Base-by-base conservation (phyloP, 2,329 filamentous ascomycete genomes). In the Cladosporium oxysporum region DNA sequence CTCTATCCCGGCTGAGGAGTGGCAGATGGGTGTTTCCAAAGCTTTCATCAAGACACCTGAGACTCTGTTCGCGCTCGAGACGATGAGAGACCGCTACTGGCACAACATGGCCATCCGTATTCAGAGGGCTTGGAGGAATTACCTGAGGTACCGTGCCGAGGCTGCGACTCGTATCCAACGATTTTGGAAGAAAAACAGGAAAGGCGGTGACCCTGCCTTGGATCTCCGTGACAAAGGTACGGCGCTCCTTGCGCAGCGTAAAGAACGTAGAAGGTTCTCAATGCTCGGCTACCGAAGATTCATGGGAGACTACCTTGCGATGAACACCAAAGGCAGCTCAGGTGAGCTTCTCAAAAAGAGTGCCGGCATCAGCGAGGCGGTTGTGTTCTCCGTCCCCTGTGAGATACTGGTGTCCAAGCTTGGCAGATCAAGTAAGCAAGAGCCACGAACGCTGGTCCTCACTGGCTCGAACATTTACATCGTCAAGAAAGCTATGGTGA, bases 31-130 rank as follows among this genome's bases (percentile, higher is more conserved):
- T 80, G 91, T 95, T 5, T 94, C 91, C 0, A 99, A 98, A 80
- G 94, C 93, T 4, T 99, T 99, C 75, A 96, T 99, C 82, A 98
- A 99, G 80, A 93, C 95, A 0, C 95, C 95, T 0, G 95, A 99
- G 79, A 99, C 95, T 0, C 82, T 99, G 1, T 99, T 99, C 75
- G 95, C 95, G 2, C 83, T 99, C 12, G 95, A 99, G 79, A 93
- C 96, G 66, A 98, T 99, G 94, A 88, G 95, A 76, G 95, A 99
- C 77, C 86, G 92, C 65, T 99, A 98, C 80, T 98, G 94, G 94
- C 94, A 98, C 79, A 99, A 98, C 80, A 98, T 99, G 95, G 95
- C 95, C 3, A 96, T 94, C 67, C 88, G 95, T 66, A 98, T 99
- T 67, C 95, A 99, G 81, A 88, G 95, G 71, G 95, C 96, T 75